Base-by-base conservation (phyloP, 169 alveolate genomes). In the Cardiosporidium cionae region DNA sequence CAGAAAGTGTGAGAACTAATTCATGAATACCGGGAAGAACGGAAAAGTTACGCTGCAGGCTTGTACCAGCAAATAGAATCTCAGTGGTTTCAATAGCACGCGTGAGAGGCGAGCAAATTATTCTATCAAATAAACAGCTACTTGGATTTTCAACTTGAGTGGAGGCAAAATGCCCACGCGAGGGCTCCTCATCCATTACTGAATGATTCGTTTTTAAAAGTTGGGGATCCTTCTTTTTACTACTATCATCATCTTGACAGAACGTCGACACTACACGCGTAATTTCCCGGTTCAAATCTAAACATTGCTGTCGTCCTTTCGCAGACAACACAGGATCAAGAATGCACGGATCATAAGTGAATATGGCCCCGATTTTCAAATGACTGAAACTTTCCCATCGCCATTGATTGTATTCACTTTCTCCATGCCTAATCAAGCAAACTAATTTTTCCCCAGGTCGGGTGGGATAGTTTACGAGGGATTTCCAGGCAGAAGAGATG, bases 321-420 rank as follows among this genome's bases (percentile, higher is more conserved):
- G n/a, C 16, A 44, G 58, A 44, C 16, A 44, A n/a, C 27, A 16
- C n/a, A n/a, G 58, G 58, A n/a, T n/a, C 68, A 16, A 16, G n/a
- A 9, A 63, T 9, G 33, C 44, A 29, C 3, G 72, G 72, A 6
- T 65, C 72, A 33, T 4, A 27, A 29, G 72, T 65, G 44, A 65
- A 3, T 63, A 65, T 65, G 54, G 27, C 72, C 84, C 84, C 33
- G 52, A 5, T 9, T 32, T 65, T 27, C 29, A 83, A 81, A 7
- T 52, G 67, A 27, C 52, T 52, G 16, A 27, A 37, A 33, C 80
- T 76, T 32, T 0, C 70, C 25, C 0, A 0, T 22, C 54, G n/a
- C 84, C 84, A 77, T 22, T 63, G 29, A 80, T 77, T 77, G 69
- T 77, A 77, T n/a, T 73, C 69, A 23, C 86, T 78, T 32, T 76